phyloP scores from a whole-genome alignment of 2,329 filamentous ascomycete genomes.

The Juglanconis juglandina region DNA sequence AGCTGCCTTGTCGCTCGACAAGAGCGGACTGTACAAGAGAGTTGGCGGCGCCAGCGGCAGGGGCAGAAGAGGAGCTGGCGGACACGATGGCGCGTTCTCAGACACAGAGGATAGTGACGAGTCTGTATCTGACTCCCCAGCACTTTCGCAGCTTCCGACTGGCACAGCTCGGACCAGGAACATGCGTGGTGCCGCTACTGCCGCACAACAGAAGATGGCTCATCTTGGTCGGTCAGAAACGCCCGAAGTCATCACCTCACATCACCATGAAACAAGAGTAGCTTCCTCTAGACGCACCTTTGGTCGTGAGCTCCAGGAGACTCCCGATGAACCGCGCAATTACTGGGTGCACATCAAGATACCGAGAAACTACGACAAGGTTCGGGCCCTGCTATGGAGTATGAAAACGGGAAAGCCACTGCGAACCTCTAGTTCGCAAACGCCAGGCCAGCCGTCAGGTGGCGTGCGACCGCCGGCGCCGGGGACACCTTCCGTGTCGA shows the following conservation, averaged over 20 bases:
- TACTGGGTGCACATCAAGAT: slow-evolving; percentile 75
- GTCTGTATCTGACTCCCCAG: slow-evolving; percentile 81
- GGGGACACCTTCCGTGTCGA: slow-evolving; percentile 34
- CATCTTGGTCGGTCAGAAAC: slow-evolving; percentile 82
- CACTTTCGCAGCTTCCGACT: slow-evolving; percentile 61
- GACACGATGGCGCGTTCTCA: slow-evolving; percentile 68
- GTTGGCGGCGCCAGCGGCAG: slow-evolving; percentile 58
- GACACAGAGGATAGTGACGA: slow-evolving; percentile 93
- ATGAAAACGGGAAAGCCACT: slow-evolving; percentile 37
- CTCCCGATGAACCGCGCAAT: slow-evolving; percentile 70
- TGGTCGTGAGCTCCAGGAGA: slow-evolving; percentile 68
- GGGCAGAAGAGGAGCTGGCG: slow-evolving; percentile 35
- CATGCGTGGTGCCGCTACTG: slow-evolving; percentile 83
- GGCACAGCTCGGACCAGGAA: slow-evolving; percentile 83
- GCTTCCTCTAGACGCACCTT: slow-evolving; percentile 49
- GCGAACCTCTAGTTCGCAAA: slow-evolving; percentile 37
- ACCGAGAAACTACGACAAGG: slow-evolving; percentile 56
- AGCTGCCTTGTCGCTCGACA: slow-evolving; percentile 73
- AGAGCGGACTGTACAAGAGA: slow-evolving; percentile 83
- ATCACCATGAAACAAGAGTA: slow-evolving; percentile 69
- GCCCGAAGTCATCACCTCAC: slow-evolving; percentile 66
- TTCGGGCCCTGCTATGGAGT: slow-evolving; percentile 59
- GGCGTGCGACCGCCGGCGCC: slow-evolving; percentile 52
- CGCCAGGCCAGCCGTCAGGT: slow-evolving; percentile 41
- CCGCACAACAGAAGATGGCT: slow-evolving; percentile 83